Conservation (phyloP, 2,329 filamentous ascomycete species). For the Pseudogymnoascus sp. region DNA sequence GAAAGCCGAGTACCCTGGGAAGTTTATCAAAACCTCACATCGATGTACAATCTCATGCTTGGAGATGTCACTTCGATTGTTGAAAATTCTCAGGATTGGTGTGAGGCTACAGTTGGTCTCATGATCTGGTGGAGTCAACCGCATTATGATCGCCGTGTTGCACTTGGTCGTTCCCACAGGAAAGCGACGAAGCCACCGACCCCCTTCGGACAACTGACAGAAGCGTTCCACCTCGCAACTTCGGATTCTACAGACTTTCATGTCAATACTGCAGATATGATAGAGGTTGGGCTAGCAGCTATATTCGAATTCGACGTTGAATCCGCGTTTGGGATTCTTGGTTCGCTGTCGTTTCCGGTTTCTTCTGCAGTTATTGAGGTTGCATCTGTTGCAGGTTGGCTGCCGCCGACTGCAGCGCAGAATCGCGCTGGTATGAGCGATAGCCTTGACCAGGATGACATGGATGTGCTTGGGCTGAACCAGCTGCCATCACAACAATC, state of each 20-base stretch:
- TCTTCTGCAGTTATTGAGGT: conserved; percentile 75
- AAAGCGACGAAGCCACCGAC: conserved; percentile 15
- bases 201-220: conserved; percentile 46
- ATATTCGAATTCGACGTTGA: conserved; percentile 77
- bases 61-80: conserved; percentile 70
- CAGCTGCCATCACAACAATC: conserved; percentile 45
- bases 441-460: conserved; percentile 71
- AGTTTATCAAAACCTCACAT: conserved; percentile 76
- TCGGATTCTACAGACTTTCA: conserved; percentile 63
- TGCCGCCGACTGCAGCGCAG: conserved; percentile 50
- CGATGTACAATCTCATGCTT: conserved; percentile 71
- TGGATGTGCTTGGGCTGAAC: conserved; percentile 67
- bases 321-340: conserved; percentile 64
- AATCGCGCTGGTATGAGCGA: conserved; percentile 47
- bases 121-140: conserved; percentile 89
- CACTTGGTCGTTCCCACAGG: conserved; percentile 21
- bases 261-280: conserved; percentile 64
- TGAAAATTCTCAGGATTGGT: conserved; percentile 77
- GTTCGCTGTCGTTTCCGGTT: conserved; percentile 72
- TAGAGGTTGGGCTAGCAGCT: conserved; percentile 76
- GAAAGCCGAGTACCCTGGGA: conserved; percentile 84
- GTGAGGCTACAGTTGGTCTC: conserved; percentile 75
- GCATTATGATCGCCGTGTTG: conserved; percentile 39
- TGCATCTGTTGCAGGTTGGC: conserved; percentile 75
- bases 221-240: conserved; percentile 58